phyloP scores from a whole-genome alignment of 108 stramenopile genomes.

The Mediolabrus comicus region DNA sequence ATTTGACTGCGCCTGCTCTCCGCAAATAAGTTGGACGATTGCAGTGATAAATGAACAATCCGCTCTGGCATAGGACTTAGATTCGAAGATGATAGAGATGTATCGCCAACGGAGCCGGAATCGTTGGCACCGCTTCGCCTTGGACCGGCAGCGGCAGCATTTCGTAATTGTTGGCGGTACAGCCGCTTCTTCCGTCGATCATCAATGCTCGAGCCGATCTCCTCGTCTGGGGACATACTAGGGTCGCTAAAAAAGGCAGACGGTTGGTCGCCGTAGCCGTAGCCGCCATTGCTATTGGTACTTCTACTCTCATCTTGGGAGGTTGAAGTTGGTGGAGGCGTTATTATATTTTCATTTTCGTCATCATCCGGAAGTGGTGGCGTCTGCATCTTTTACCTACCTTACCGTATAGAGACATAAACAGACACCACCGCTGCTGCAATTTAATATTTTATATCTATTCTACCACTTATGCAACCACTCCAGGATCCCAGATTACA shows the following conservation, averaged over 20 bases:
- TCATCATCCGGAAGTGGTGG: too few relatives aligned
- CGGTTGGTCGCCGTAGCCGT: too few relatives aligned
- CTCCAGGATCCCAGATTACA: too few relatives aligned
- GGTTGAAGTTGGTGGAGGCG: too few relatives aligned
- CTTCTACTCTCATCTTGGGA: too few relatives aligned
- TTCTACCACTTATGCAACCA: too few relatives aligned
- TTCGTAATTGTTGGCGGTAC: not conserved
- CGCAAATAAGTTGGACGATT: not conserved
- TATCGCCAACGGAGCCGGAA: conserved; percentile 10
- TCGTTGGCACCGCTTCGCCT: not conserved
- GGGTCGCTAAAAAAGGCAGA: conserved; percentile 36
- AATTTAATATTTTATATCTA: too few relatives aligned
- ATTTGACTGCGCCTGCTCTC: conserved; percentile 11
- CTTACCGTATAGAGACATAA: too few relatives aligned
- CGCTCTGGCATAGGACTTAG: conserved; percentile 19
- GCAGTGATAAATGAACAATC: conserved; percentile 16
- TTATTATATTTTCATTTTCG: too few relatives aligned
- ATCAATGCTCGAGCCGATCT: not conserved
- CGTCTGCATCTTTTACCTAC: too few relatives aligned
- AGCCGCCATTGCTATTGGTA: too few relatives aligned
- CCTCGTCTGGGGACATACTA: not conserved
- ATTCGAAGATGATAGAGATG: conserved; percentile 14
- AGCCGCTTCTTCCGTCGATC: not conserved
- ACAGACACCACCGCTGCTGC: too few relatives aligned
- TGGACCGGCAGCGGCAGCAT: not conserved